A percentile compares a stretch with the other conserved stretches of the same genome.
phyloP scores from a whole-genome alignment of 2,329 filamentous ascomycete genomes.

The Hyphodiscus sp. region DNA sequence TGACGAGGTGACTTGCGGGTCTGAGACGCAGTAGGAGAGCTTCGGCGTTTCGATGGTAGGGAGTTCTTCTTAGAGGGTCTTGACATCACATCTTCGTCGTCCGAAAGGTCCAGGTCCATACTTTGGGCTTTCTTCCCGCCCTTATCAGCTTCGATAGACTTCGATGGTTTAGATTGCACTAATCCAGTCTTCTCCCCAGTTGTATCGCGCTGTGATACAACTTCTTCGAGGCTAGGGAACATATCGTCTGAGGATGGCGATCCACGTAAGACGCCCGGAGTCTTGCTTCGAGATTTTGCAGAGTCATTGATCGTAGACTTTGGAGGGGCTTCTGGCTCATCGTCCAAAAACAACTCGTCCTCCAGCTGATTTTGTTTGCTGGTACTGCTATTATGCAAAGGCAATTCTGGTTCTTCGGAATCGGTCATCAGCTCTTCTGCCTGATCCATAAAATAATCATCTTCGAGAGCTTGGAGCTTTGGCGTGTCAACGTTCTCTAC shows the following conservation, averaged over 20 bases:
- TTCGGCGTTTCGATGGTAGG: constrained; percentile 1
- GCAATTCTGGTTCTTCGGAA: constrained; percentile 1
- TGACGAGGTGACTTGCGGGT: not conserved
- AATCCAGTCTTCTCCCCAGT: constrained; percentile 20
- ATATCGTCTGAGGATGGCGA: constrained; percentile 12
- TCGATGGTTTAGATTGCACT: not conserved
- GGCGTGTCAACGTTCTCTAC: constrained; percentile 8
- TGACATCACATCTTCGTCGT: constrained; percentile 30
- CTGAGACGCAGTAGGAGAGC: not conserved
- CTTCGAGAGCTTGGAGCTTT: constrained; percentile 4
- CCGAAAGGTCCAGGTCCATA: constrained; percentile 14
- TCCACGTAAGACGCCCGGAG: not conserved
- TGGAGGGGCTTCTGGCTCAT: constrained; percentile 3
- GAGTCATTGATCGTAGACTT: not conserved
- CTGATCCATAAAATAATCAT: constrained; percentile 4
- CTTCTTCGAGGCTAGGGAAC: constrained; percentile 19
- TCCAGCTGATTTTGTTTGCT: not conserved
- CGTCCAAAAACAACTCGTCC: not conserved
- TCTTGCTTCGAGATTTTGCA: not conserved
- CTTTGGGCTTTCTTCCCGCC: constrained; percentile 1
- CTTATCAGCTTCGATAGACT: not conserved
- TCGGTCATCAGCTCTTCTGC: constrained; percentile 4
- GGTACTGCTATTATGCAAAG: not conserved
- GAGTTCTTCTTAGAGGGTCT: constrained; percentile 15
- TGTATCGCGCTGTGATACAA: constrained; percentile 26